Base-by-base conservation (phyloP, 352 stramenopile genomes). In the Salisapilia sapeloensis region DNA sequence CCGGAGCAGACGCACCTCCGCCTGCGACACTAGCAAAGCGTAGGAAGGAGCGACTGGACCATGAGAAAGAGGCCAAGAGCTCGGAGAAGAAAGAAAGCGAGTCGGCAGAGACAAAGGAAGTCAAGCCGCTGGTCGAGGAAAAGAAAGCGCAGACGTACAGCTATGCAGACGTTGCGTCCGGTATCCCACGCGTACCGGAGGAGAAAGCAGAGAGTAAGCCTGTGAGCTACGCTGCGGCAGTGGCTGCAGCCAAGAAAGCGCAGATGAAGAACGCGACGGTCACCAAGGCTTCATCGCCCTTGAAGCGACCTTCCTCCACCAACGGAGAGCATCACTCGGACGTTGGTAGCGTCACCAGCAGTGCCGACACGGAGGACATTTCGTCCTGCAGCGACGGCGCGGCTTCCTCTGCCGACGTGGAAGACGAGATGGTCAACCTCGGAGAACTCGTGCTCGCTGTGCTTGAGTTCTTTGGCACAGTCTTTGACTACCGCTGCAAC, bases 401-500 rank as follows among this genome's bases (percentile, higher is more conserved):
- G n/a, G n/a, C 54, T n/a, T 74, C 61, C 1, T 54, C 47, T 11
- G 50, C 48, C 3, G 65, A 78, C 35, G 71, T 56, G 30, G 65
- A 81, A 19, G 65, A 78, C 18, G 57, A 75, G 30, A 54, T 54
- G 19, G 84, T 63, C n/a, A n/a, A n/a, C 4, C 49, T 90, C 10
- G 74, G 74, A 16, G 62, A 71, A 24, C 66, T 82, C 35, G 77
- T 65, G 23, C 47, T 84, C 40, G 56, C 70, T 49, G 60, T 91
- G 23, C 58, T 91, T 20, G 75, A 91, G 48, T 86, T 86, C 42
- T 91, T 79, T 27, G 75, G 75, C 16, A 75, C 79, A 19, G 56
- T 86, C 23, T 91, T 91, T 40, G 63, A 91, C 50, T 87, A 86
- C 43, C 56, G 55, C 35, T 79, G 76, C 46, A 86, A 85, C 42